phyloP scores from a whole-genome alignment of 495 filamentous ascomycete genomes.

The Penicillium dipodomyicola region DNA sequence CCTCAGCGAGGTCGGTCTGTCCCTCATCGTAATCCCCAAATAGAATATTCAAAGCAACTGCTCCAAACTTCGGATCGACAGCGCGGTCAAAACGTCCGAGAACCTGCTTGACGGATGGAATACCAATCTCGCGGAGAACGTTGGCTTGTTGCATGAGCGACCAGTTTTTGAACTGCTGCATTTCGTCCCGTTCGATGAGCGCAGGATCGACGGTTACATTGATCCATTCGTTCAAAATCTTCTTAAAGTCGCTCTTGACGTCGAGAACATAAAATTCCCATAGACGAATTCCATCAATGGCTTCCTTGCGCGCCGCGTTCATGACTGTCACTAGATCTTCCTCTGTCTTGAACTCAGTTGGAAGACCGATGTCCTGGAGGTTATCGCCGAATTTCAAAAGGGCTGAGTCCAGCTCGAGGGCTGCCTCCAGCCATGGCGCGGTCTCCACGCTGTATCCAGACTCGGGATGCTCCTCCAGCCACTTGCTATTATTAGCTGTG shows the following conservation, averaged over 20 bases:
- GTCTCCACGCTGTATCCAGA: conserved; percentile 93
- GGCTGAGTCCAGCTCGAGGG: conserved; percentile 81
- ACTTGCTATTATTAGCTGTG: conserved; percentile 91
- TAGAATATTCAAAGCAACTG: conserved; percentile 64
- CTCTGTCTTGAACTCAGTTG: conserved; percentile 64
- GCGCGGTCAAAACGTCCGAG: conserved; percentile 73
- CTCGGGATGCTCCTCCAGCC: conserved; percentile 93
- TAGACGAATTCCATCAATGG: conserved; percentile 69
- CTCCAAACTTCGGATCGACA: conserved; percentile 64
- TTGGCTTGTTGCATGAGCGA: conserved; percentile 59
- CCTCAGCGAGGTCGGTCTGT: conserved; percentile 33
- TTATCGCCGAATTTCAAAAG: conserved; percentile 73
- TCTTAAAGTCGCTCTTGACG: conserved; percentile 67
- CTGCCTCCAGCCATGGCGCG: conserved; percentile 88
- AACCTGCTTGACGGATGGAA: conserved; percentile 66
- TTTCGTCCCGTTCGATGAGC: conserved; percentile 33
- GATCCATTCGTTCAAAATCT: conserved; percentile 69
- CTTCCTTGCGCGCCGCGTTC: conserved; percentile 76
- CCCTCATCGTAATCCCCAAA: conserved; percentile 64
- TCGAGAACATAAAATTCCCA: conserved; percentile 94
- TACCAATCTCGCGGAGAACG: conserved; percentile 59
- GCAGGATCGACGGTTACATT: conserved; percentile 50
- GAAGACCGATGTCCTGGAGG: conserved; percentile 65
- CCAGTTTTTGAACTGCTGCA: conserved; percentile 47
- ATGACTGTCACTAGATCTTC: conserved; percentile 82